Percentiles rank a stretch among this genome's conserved stretches.
phyloP scores from a whole-genome alignment of 2,329 filamentous ascomycete species.

The Teratosphaeria pseudoeucalypti region DNA sequence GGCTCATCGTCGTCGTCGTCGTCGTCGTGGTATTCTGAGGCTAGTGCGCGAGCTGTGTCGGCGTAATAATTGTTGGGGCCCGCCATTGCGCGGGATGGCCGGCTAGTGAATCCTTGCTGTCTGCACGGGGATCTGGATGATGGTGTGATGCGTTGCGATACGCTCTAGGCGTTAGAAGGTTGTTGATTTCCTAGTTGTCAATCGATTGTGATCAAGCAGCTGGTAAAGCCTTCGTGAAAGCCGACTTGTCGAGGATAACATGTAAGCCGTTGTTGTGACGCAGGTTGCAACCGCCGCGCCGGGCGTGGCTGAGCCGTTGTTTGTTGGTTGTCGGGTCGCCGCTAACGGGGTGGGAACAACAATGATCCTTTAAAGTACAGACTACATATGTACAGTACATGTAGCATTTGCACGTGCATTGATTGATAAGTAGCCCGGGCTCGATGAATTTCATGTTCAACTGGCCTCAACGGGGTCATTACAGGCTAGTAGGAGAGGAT shows the following conservation, averaged over 20 bases:
- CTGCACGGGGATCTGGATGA: background rate
- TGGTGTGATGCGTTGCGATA: background rate
- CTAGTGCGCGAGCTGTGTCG: slow-evolving; percentile 42
- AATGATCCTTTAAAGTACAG: too few relatives aligned
- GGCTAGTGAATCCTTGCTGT: background rate
- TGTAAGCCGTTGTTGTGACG: background rate
- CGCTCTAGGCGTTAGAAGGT: background rate
- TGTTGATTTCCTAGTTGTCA: background rate
- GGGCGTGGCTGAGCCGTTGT: background rate
- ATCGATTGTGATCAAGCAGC: background rate
- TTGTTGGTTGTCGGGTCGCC: too few relatives aligned
- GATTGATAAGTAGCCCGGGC: too few relatives aligned
- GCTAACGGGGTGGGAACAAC: too few relatives aligned
- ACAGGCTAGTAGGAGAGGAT: too few relatives aligned
- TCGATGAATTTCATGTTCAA: too few relatives aligned
- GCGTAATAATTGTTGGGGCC: slow-evolving; percentile 21
- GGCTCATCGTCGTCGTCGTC: slow-evolving; percentile 2
- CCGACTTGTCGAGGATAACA: background rate
- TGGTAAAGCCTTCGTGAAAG: background rate
- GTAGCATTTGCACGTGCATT: too few relatives aligned
- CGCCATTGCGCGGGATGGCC: slow-evolving; percentile 2
- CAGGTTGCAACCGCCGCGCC: background rate
- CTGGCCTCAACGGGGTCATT: too few relatives aligned
- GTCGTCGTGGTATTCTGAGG: slow-evolving; percentile 37
- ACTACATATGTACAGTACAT: too few relatives aligned